phyloP scores from a whole-genome alignment of 768 basidiomycete genomes.

The Symmetrospora coprosmae region DNA sequence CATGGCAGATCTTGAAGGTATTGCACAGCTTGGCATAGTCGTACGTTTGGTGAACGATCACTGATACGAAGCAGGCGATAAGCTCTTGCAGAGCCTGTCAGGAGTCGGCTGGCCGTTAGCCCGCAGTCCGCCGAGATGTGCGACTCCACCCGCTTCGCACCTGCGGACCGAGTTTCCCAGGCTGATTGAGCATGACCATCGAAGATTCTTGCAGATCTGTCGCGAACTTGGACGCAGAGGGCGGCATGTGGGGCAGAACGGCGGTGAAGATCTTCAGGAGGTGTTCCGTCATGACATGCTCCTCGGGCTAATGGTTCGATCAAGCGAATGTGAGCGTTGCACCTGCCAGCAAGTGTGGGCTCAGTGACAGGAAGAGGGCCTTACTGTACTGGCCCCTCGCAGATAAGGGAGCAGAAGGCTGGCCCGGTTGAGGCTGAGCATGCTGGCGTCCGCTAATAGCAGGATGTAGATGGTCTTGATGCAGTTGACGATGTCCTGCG shows the following conservation, averaged over 20 bases:
- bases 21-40: conserved; percentile 65
- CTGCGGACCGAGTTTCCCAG: neutral
- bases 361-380: conserved; percentile 29
- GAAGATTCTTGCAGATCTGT: conserved; percentile 65
- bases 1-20: conserved; percentile 59
- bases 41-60: conserved; percentile 69
- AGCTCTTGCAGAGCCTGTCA: conserved; percentile 70
- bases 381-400: conserved; percentile 62
- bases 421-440: conserved; percentile 71
- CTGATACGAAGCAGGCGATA: conserved; percentile 79
- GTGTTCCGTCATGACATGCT: conserved; percentile 68
- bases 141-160: no score
- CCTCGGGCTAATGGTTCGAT: conserved; percentile 77
- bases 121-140: no score
- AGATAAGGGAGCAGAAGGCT: conserved; percentile 78
- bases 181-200: conserved; percentile 83
- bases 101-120: no score
- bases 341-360: neutral
- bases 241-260: conserved; percentile 74
- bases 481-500: conserved; percentile 65
- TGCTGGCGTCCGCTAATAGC: conserved; percentile 62
- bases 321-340: neutral
- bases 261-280: conserved; percentile 74
- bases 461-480: conserved; percentile 73
- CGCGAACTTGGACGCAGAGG: conserved; percentile 60